phyloP scores from a whole-genome alignment of 2,329 filamentous ascomycete species.

The Pestalotiopsis sp. region DNA sequence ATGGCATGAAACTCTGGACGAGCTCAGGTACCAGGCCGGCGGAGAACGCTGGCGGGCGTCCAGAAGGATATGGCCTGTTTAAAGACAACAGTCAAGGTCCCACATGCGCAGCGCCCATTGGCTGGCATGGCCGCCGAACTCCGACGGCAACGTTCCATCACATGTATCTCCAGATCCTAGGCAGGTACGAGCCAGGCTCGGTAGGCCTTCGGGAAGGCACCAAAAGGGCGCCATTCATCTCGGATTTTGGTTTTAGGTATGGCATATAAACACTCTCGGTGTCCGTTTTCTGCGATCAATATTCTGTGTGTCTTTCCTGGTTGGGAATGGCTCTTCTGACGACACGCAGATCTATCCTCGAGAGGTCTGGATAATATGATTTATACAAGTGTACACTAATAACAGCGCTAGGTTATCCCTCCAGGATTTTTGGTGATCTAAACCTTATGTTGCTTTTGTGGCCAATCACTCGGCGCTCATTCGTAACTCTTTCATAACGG shows the following conservation, averaged over 20 bases:
- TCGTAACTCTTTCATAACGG: neutral
- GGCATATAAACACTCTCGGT: neutral
- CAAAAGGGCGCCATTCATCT: no score
- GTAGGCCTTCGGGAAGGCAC: no score
- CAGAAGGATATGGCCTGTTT: neutral
- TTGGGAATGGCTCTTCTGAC: neutral
- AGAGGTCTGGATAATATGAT: neutral
- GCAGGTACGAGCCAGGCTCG: neutral
- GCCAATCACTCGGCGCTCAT: neutral
- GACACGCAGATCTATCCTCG: neutral
- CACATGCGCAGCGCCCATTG: constrained; percentile 2
- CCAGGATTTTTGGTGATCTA: neutral
- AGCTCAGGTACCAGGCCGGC: neutral
- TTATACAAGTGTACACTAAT: neutral
- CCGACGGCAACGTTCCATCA: neutral
- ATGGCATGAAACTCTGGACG: neutral
- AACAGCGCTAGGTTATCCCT: neutral
- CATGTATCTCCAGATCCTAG: neutral
- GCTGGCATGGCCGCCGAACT: neutral
- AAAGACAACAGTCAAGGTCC: neutral
- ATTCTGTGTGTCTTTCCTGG: neutral
- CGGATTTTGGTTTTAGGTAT: neutral
- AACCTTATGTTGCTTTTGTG: neutral
- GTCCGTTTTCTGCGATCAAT: neutral
- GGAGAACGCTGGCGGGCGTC: constrained; percentile 9